Base-by-base conservation (phyloP, 805 yeast species). In the Wickerhamiella sorbophila region DNA sequence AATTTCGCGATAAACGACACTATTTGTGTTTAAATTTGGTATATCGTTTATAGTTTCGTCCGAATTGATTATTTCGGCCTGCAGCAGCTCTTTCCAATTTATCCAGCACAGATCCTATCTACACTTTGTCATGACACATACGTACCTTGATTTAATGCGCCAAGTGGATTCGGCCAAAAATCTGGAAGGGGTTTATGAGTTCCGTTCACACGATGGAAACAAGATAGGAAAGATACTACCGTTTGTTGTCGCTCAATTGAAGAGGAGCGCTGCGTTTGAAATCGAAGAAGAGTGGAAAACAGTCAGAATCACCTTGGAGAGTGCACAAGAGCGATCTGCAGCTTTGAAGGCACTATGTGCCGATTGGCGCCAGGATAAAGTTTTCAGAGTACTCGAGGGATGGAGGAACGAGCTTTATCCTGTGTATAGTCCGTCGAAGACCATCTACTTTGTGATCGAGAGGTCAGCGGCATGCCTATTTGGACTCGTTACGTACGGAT, bases 401-500 rank as follows among this genome's bases (percentile, higher is more conserved):
- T 91, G 98, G 98, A 70, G 98, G 56, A 61, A 80, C 56, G 98
- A 91, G 60, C 66, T 73, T 31, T 91, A 85, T 58, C 68, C 78
- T 0, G 74, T 87, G 4, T 84, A 78, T 59, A 68, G 71, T 42
- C 75, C 78, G 0, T 45, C 64, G 0, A 62, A 65, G 15, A 48
- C 43, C 1, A 79, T 80, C 0, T 91, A 88, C 53, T 60, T 85
- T 49, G 62, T 67, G 4, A 60, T 85, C 4, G 98, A 91, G 58
- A 67, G 98, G 33, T 78, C 95, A 0, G 74, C 84, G 44, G 74
- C 93, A 12, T 80, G 83, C 1, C 59, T 85, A 12, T 55, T 88
- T 33, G 98, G 98, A 0, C 79, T 91, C 9, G 76, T 81, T 1
- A 84, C 94, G 45, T 86, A 85, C 58, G 98, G 98, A 1, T 78